phyloP scores from a whole-genome alignment of 2,329 filamentous ascomycete genomes.

The Emmonsia crescens region DNA sequence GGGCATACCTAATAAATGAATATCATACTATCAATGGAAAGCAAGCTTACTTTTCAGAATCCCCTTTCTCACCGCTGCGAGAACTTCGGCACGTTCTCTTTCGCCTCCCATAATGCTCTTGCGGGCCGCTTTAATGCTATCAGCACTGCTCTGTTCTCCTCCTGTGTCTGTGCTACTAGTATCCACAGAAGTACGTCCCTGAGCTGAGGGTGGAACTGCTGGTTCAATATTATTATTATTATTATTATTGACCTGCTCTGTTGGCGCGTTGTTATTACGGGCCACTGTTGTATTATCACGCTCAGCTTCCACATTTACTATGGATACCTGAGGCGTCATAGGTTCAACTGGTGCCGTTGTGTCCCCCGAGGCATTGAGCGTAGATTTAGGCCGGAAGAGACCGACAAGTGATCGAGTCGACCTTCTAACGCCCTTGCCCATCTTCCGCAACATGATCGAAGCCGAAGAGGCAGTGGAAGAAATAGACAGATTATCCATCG shows the following conservation, averaged over 20 bases:
- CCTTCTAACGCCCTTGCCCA: constrained; percentile 98
- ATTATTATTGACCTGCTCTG: neutral
- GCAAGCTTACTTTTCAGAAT: constrained; percentile 74
- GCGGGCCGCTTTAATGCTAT: constrained; percentile 21
- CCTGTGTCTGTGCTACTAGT: constrained; percentile 4
- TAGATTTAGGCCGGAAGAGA: constrained; percentile 86
- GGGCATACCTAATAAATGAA: neutral
- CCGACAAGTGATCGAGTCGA: constrained; percentile 82
- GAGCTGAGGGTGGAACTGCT: neutral
- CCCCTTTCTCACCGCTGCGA: constrained; percentile 87
- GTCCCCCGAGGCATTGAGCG: constrained; percentile 67
- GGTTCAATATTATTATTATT: neutral
- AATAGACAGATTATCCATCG: constrained; percentile 72
- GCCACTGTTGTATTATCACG: constrained; percentile 65
- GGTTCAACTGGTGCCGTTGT: constrained; percentile 47
- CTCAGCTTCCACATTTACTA: constrained; percentile 93
- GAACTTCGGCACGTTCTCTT: constrained; percentile 76
- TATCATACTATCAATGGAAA: no score
- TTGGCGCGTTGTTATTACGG: constrained; percentile 19
- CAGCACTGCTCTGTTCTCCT: constrained; percentile 36
- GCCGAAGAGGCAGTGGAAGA: constrained; percentile 40
- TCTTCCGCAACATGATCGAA: constrained; percentile 64
- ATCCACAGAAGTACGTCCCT: constrained; percentile 8
- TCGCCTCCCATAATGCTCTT: constrained; percentile 90
- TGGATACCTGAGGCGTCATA: constrained; percentile 76